Conservation (phyloP, 441 rosid species). For the Capsella rubella region DNA sequence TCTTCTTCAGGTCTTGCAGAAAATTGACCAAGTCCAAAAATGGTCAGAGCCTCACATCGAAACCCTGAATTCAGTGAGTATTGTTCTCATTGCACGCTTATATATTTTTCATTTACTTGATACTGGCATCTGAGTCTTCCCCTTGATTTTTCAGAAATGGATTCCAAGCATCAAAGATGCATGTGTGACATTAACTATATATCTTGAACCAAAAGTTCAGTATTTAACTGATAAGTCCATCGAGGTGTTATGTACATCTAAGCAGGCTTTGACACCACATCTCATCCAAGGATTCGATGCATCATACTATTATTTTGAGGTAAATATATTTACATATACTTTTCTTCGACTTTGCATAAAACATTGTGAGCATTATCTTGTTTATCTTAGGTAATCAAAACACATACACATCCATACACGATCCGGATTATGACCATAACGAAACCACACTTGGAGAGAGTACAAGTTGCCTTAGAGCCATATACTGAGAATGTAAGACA, state of each 20-base stretch:
- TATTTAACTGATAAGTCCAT: constrained; percentile 45
- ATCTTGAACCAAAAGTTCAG: constrained; percentile 46
- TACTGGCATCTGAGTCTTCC: background rate
- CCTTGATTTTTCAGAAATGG: constrained; percentile 45
- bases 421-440: constrained; percentile 40
- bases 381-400: constrained; percentile 40
- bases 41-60: constrained; percentile 48
- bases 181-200: constrained; percentile 35
- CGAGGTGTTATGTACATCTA: constrained; percentile 46
- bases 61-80: constrained; percentile 47
- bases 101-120: constrained; percentile 14
- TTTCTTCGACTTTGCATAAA: background rate
- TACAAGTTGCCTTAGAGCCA: constrained; percentile 48
- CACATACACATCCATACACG: constrained; percentile 45
- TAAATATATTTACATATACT: constrained; percentile 31
- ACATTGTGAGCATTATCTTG: background rate
- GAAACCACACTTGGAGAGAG: constrained; percentile 46
- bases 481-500: constrained; percentile 34
- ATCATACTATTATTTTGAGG: constrained; percentile 47
- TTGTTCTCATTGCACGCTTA: background rate
- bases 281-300: constrained; percentile 40
- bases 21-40: constrained; percentile 42
- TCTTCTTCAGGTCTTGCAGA: constrained; percentile 38
- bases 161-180: constrained; percentile 54
- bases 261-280: constrained; percentile 43